A percentile compares a stretch with the other conserved stretches of the same genome.
Conservation (phyloP, 179 eudicot species). For the Beta macrorhiza region DNA sequence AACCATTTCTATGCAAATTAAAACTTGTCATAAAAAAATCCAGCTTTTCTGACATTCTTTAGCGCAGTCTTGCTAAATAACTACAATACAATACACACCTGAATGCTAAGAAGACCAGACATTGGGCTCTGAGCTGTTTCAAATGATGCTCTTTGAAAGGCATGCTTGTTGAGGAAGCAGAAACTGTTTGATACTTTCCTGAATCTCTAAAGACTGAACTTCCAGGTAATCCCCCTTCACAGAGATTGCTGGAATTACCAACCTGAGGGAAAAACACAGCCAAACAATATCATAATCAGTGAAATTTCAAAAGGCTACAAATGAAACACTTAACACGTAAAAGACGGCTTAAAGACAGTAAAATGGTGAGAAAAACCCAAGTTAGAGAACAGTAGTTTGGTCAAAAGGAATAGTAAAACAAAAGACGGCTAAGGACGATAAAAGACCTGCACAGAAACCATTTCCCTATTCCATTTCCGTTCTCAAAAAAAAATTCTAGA, state of each 20-base stretch:
- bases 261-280: conserved; percentile 40
- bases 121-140: conserved; percentile 97
- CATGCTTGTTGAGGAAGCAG: conserved; percentile 46
- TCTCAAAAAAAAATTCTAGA: background rate
- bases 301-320: conserved; percentile 1
- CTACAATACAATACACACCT: conserved; percentile 44
- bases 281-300: conserved; percentile 16
- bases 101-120: conserved; percentile 92
- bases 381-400: background rate
- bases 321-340: background rate
- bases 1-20: conserved; percentile 57
- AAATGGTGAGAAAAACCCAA: background rate
- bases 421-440: conserved; percentile 10
- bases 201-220: conserved; percentile 56
- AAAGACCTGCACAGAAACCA: background rate
- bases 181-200: conserved; percentile 55
- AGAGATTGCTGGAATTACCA: conserved; percentile 37
- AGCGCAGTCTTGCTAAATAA: background rate
- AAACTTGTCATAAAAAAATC: conserved; percentile 10
- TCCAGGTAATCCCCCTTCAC: conserved; percentile 48
- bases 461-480: background rate
- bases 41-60: background rate
- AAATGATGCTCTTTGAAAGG: conserved; percentile 95
- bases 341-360: background rate
- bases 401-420: background rate